Conservation (phyloP, 306 rosid species). For the Corylus avellana region DNA sequence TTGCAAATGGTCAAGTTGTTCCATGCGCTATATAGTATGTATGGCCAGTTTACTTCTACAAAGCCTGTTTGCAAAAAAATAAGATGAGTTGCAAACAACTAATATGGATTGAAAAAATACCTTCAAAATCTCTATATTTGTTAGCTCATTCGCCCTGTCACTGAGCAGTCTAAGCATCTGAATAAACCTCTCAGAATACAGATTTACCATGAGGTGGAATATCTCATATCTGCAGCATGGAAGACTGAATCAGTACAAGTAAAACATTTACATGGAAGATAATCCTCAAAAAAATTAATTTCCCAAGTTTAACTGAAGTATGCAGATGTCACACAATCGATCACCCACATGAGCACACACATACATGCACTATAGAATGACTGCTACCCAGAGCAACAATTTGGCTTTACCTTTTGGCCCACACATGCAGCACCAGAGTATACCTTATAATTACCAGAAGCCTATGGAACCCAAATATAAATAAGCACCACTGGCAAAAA, state of each 20-base stretch:
- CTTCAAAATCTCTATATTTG: slow-evolving; percentile 94
- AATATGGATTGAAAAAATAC: slow-evolving; percentile 42
- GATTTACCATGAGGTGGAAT: slow-evolving; percentile 94
- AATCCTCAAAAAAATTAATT: slow-evolving; percentile 1
- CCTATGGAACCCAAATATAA: neutral
- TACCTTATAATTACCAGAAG: neutral
- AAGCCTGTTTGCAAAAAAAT: neutral
- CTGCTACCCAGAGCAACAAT: neutral
- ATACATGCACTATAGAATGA: neutral
- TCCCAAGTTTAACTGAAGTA: slow-evolving; percentile 13
- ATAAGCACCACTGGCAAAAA: neutral
- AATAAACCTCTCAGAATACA: slow-evolving; percentile 92
- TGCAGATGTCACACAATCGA: neutral
- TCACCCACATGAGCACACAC: neutral
- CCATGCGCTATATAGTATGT: neutral
- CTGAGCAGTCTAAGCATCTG: slow-evolving; percentile 97
- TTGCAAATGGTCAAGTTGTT: neutral
- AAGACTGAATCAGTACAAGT: slow-evolving; percentile 32
- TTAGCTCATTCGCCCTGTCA: slow-evolving; percentile 81
- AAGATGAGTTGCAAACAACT: slow-evolving; percentile 20
- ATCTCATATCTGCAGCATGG: slow-evolving; percentile 80
- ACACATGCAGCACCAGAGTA: neutral
- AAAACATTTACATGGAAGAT: slow-evolving; percentile 14
- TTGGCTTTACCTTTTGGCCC: neutral
- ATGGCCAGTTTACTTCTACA: neutral